Conservation (phyloP, 2,329 filamentous ascomycete species). For the Fonsecaea erecta region DNA sequence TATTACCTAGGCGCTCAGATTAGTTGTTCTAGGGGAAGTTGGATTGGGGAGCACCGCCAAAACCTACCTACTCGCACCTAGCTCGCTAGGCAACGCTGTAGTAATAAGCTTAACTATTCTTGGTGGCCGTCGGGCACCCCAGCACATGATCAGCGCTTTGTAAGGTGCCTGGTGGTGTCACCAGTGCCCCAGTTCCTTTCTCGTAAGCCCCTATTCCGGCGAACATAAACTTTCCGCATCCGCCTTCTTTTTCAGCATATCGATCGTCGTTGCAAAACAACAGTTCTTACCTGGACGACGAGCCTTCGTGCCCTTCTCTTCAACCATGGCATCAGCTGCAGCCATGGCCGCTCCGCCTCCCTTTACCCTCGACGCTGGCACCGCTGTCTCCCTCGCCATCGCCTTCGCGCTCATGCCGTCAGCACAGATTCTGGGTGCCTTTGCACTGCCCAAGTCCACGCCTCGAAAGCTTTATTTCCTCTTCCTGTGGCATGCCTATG, state of each 20-base stretch:
- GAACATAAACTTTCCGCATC: constrained; percentile 1
- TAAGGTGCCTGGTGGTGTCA: no score
- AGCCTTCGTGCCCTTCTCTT: neutral
- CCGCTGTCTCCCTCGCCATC: constrained; percentile 59
- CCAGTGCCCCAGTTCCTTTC: no score
- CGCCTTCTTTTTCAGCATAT: neutral
- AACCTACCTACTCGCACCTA: neutral
- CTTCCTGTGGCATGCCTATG: constrained; percentile 94
- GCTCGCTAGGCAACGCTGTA: no score
- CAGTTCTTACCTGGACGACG: neutral
- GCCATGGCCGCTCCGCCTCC: constrained; percentile 22
- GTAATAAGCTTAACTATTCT: neutral
- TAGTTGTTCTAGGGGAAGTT: neutral
- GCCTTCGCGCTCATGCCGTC: constrained; percentile 59
- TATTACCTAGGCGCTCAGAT: neutral
- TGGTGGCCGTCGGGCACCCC: neutral
- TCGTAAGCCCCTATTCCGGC: neutral
- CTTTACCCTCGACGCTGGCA: constrained; percentile 51
- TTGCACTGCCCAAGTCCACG: constrained; percentile 59
- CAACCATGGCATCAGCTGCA: constrained; percentile 21
- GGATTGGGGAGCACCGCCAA: neutral
- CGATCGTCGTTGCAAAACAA: neutral
- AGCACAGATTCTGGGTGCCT: constrained; percentile 56
- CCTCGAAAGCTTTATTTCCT: constrained; percentile 65
- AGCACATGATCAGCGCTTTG: neutral